phyloP scores from a whole-genome alignment of 495 filamentous ascomycete species.

The Neurospora terricola region DNA sequence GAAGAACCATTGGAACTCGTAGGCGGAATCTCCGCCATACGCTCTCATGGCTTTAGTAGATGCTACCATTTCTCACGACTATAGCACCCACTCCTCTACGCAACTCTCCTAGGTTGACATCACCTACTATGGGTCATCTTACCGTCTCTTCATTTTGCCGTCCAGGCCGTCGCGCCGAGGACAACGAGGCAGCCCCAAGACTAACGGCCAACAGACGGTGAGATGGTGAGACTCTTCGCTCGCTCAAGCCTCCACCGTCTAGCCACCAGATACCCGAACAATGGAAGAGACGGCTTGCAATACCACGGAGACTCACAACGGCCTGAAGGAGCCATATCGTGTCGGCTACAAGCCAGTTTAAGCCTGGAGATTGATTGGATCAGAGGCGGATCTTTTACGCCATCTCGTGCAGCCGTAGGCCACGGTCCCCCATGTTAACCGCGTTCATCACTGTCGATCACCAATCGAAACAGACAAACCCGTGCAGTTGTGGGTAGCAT shows the following conservation, averaged over 20 bases:
- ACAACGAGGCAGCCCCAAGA: slow-evolving; percentile 19
- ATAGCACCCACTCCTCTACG: background rate
- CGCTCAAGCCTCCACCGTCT: background rate
- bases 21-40: background rate
- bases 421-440: slow-evolving; percentile 21
- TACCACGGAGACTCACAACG: background rate
- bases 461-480: slow-evolving; percentile 14
- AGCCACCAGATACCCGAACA: background rate
- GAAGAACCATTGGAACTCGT: background rate
- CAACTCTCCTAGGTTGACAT: background rate
- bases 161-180: slow-evolving; percentile 5
- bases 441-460: slow-evolving; percentile 27
- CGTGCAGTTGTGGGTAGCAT: slow-evolving; percentile 11
- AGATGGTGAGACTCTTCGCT: background rate
- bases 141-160: slow-evolving; percentile 1
- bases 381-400: slow-evolving; percentile 15
- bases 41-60: background rate
- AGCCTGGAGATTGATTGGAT: slow-evolving; percentile 14
- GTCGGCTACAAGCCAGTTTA: slow-evolving; percentile 18
- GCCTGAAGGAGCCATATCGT: slow-evolving; percentile 13
- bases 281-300: background rate
- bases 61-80: background rate
- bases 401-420: slow-evolving; percentile 23
- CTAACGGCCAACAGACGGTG: background rate
- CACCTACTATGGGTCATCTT: background rate